Base-by-base conservation (phyloP, 345 rosid species). In the Corchorus olitorius region DNA sequence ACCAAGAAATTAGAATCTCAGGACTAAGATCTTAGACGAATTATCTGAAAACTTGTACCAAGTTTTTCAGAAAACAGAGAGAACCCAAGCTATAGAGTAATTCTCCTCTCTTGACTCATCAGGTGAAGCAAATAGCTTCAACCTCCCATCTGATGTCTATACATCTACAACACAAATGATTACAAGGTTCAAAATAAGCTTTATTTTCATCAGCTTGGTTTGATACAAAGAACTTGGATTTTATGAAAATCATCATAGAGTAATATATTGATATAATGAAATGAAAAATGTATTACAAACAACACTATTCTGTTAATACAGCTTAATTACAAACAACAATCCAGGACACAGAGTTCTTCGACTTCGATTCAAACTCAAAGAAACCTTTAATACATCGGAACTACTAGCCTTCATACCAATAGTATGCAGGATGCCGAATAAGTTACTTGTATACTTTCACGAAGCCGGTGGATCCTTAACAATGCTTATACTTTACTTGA, bases 401-500 rank as follows among this genome's bases (percentile, higher is more conserved):
- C 12, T 22, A 12, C 34, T 22, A 20, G 72, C 39, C 56, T 48
- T 19, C 48, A 45, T 45, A 5, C 48, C 20, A 49, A 27, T 48
- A 48, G 56, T 14, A 49, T 68, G 41, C 3, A 11, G 55, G 14
- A 27, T 68, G 9, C 35, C 70, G 3, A 20, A 46, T 37, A 5
- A 48, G 39, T 9, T 68, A 6, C 19, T 39, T 54, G 16, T 50
- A 71, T 15, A 41, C n/a, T 39, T 19, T 68, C 50, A 67, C 35
- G 39, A 37, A 55, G 48, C 52, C 59, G 9, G 43, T 58, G 70
- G 75, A 67, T 61, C 71, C 53, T 43, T 19, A 35, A 62, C 71
- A 48, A 76, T 62, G 56, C 69, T 91, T 86, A 87, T 16, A 73
- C 22, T 81, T 82, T 81, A 59, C 56, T 83, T 4, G 88, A 63